Base-by-base conservation (phyloP, 2,329 filamentous ascomycete species). In the Talaromyces marneffei region DNA sequence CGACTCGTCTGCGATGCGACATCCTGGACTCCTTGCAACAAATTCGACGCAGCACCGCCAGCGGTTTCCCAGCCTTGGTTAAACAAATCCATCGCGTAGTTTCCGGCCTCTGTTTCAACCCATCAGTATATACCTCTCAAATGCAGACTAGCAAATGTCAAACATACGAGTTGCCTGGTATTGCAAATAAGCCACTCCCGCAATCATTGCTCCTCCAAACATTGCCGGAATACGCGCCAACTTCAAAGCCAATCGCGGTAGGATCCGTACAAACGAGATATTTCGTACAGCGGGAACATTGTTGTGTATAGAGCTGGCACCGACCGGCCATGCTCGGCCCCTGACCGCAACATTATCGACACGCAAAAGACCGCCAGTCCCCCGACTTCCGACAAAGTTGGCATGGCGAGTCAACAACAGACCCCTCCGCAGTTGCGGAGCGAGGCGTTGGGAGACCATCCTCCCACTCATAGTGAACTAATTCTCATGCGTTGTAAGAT, bases 191-290 rank as follows among this genome's bases (percentile, higher is more conserved):
- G 92, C 92, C 62, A 95, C 79, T 2, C 90, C 90, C 14, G 91
- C 92, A 66, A 99, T 85, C 70, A 92, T 90, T 52, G 92, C 84
- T 44, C 91, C 92, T 44, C 93, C 94, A 70, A 96, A 92, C 79
- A 97, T 88, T 62, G 94, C 94, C 20, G 94, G 94, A 59, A 96
- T 81, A 61, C 92, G 86, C 37, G 87, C 83, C 68, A 99, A 88
- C 79, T 97, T 99, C 71, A 94, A 77, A n/a, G 94, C 87, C 56
- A 99, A 82, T 73, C 91, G 93, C 1, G 95, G 95, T 33, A 99
- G 79, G 12, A 82, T 80, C 48, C 86, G 78, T n/a, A 81, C 80
- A 70, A 89, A 88, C n/a, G 85, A 88, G 54, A 87, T 85, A 59
- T 82, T 82, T 57, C 86, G 81, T 44, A 86, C 82, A 16, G 83